Evolutionary conservation across 2,329 filamentous ascomycete species (phyloP), one percentile per base, ranked within the genome.

Genomic region (Scedosporium apiospermum): DNA sequence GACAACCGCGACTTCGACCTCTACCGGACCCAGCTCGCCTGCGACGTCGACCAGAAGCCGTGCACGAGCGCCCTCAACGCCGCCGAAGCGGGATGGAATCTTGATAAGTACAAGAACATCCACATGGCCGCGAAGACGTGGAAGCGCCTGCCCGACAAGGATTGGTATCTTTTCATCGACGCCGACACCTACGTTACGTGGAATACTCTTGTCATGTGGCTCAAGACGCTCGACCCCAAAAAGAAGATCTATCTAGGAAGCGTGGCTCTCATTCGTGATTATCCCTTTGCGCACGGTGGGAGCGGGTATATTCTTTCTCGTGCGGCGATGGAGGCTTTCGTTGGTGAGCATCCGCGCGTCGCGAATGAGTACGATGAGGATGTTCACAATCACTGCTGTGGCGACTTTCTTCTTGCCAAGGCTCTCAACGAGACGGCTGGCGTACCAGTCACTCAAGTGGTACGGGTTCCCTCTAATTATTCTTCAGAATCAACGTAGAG

Each of bases 21-120:
- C 10, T 81, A 81, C 65, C 71, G 70, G 12, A 73, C 72, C 26
- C 79, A 81, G 67, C 68, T 78, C 58, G 69, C 75, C 53, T 83
- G 81, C 65, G 71, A 74, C 27, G 69, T 76, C 60, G 75, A 78
- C 42, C 76, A 79, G 57, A 76, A 77, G 53, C 76, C 75, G 61
- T 79, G 80, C 66, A 75, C 75, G 64, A 73, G 71, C 63, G 6
- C 65, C 64, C 62, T 63, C 67, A 65, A 57, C 69, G 68, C 67
- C 57, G 64, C 68, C 42, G 44, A 67, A n/a, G 72, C 76, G 23
- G 76, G 75, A 1, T 86, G 82, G 83, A 75, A 73, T 18, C 70
- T 86, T 46, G 83, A 86, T 73, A 85, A 84, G 72, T 86, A 84
- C 74, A 86, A 86, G 71, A 85, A 84, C 69, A 74, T 84, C 57